phyloP scores from a whole-genome alignment of 371 early-diverging fungal genomes.

The Mortierella sp. region DNA sequence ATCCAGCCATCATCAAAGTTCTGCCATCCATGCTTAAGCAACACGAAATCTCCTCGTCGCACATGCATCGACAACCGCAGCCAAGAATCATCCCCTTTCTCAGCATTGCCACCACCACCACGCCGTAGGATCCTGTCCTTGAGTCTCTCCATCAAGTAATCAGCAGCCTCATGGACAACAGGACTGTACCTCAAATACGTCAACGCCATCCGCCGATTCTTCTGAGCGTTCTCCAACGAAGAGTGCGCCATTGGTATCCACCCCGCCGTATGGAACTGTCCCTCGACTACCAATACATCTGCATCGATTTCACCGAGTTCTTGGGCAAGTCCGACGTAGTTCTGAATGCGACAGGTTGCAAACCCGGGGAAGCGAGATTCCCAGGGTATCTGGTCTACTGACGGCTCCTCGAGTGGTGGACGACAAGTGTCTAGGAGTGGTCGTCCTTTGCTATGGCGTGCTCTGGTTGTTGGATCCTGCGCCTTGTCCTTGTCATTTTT shows the following conservation, averaged over 20 bases:
- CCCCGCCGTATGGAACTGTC: conserved; percentile 45
- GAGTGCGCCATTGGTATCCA: conserved; percentile 35
- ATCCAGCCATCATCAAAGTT: conserved; percentile 36
- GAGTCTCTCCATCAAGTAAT: conserved; percentile 15
- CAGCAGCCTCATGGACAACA: conserved; percentile 30
- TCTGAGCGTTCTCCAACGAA: conserved; percentile 15
- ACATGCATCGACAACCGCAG: conserved; percentile 41
- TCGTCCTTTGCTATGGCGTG: background rate
- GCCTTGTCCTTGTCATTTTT: background rate
- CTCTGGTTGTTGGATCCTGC: background rate
- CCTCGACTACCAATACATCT: conserved; percentile 31
- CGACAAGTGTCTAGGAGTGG: conserved; percentile 22
- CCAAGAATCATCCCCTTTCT: conserved; percentile 15
- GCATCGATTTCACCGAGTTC: conserved; percentile 17
- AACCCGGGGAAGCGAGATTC: conserved; percentile 38
- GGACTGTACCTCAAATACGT: conserved; percentile 25
- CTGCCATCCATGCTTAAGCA: conserved; percentile 35
- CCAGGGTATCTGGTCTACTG: conserved; percentile 21
- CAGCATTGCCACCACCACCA: background rate
- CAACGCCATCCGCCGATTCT: conserved; percentile 29
- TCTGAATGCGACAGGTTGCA: conserved; percentile 34
- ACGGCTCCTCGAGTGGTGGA: conserved; percentile 27
- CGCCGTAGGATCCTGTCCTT: background rate
- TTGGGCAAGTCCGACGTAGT: conserved; percentile 47
- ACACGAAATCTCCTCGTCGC: conserved; percentile 43